Base-by-base conservation (phyloP, 2,329 filamentous ascomycete genomes). In the Lecanoromycetidae sp. region DNA sequence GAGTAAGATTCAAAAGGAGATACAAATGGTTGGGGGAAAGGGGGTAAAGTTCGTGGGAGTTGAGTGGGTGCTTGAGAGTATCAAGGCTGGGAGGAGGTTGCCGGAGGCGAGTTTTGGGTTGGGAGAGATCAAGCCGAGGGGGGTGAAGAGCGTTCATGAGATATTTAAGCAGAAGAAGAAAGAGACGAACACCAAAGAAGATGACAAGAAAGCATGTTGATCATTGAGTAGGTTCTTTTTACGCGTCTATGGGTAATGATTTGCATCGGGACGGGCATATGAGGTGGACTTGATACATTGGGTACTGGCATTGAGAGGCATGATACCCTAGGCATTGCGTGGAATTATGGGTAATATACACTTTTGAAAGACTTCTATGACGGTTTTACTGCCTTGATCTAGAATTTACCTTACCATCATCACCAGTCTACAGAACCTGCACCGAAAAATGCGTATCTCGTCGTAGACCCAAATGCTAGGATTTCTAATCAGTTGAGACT, bases 51-150 rank as follows among this genome's bases (percentile, higher is more conserved):
- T 83, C 62, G 82, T 95, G 45, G 77, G 74, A 43, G 84, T 81
- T 22, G 82, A 93, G 57, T 95, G 87, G 85, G 77, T 85, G 5
- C 65, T 94, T n/a, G 84, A 93, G 60, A 88, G 86, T 61, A 72
- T 94, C 55, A 84, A 82, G 55, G 79, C 75, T 1, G 82, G 81
- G 3, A 85, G 77, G 60, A 72, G 87, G 46, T 69, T 93, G 34
- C 72, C 83, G 0, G 88, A 95, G 65, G 74, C 79, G 23, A 71
- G 76, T 44, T 94, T 88, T 60, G 71, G 76, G 27, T 9, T 25
- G 13, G 74, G 71, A 35, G 79, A 76, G 55, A 62, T 84, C 42
- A 79, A 77, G 5, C 62, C 74, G 0, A 75, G 71, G 55, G 71
- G 74, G 3, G 83, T 87, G 61, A 67, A 67, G 53, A 84, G 80